Evolutionary conservation across 129 eudicot genomes (phyloP), one percentile per base, ranked within the genome.

Genomic region (Flaveria ramosissima): DNA sequence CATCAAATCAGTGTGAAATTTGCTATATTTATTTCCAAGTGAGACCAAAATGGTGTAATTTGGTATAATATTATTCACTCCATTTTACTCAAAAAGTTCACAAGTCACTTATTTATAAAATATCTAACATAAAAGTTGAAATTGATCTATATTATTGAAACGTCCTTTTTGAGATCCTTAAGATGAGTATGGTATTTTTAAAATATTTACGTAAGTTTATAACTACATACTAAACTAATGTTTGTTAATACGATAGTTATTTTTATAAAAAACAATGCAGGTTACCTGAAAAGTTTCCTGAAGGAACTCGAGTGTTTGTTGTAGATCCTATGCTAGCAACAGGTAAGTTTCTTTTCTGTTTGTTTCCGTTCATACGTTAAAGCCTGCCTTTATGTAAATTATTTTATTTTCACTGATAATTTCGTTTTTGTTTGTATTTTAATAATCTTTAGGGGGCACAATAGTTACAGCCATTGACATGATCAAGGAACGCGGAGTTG

Each of bases 321-420:
- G 96, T 95, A 15, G 99, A 95, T 82, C 97, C 99, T 60, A 92
- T 95, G 99, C 90, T 95, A 46, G 99, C 99, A 79, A 95, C 99
- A 74, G 99, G 99, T 63, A 27, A 63, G 46, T 13, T 14, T 27
- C 17, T 26, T 13, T 61, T 61, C 26, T 24, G 32, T 17, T 43
- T 68, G 26, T 74, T 26, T 66, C 73, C 8, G 3, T 62, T 41
- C 45, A 8, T 62, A 30, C 27, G 8, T 69, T 41, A 12, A 47
- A 24, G 20, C 17, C 26, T 52, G 16, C 73, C 73, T 76, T 64
- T 46, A 20, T 30, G 69, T 63, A 30, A 63, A 23, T 63, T 63
- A n/a, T n/a, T 63, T 63, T 27, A 61, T 30, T 30, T 30, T 27
- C 3, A 48, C 70, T n/a, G n/a, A 6, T 68, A 6, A 14, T 77